Evolutionary conservation across 495 filamentous ascomycete species (phyloP).

Genomic region (Apiosordaria backusii): DNA sequence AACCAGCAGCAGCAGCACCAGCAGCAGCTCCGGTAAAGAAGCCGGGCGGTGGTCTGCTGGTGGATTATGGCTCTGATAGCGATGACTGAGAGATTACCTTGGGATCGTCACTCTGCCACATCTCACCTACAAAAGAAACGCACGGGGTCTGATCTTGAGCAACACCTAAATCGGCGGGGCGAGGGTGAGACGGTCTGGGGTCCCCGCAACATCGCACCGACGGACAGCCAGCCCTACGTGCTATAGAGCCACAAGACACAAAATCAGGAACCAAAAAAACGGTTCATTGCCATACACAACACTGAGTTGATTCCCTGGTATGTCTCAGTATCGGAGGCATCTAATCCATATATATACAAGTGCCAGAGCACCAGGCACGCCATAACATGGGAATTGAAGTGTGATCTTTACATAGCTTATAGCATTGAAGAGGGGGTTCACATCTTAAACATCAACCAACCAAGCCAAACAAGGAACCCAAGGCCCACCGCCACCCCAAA

Average conservation of each 20-base stretch:
- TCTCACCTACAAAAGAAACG: too few species aligned
- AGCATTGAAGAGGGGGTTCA: not conserved
- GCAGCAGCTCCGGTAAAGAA: slow-evolving; percentile 8
- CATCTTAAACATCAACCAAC: not conserved
- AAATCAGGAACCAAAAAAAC: not conserved
- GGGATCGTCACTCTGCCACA: too few species aligned
- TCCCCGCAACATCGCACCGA: not conserved
- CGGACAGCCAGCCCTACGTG: not conserved
- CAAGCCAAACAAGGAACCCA: slow-evolving; percentile 3
- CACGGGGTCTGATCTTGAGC: too few species aligned
- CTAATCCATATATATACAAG: too few species aligned
- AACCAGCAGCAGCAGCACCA: not conserved
- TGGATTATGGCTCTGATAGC: slow-evolving; percentile 32
- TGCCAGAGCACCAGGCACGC: too few species aligned
- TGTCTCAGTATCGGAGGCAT: not conserved
- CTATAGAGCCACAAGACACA: not conserved
- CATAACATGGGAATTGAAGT: not conserved
- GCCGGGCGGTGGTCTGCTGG: slow-evolving; percentile 26
- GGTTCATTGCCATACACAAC: not conserved
- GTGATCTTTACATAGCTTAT: not conserved
- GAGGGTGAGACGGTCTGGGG: not conserved
- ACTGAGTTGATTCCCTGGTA: not conserved
- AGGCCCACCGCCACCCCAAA: not conserved
- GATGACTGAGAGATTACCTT: slow-evolving; percentile 22
- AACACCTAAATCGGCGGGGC: not conserved